Percentiles rank a stretch among this genome's conserved stretches.
These are phyloP conservation scores for Pyrenula massariospora DNA, from an alignment of 495 filamentous ascomycete species.

Conservation along the genomic window DNA sequence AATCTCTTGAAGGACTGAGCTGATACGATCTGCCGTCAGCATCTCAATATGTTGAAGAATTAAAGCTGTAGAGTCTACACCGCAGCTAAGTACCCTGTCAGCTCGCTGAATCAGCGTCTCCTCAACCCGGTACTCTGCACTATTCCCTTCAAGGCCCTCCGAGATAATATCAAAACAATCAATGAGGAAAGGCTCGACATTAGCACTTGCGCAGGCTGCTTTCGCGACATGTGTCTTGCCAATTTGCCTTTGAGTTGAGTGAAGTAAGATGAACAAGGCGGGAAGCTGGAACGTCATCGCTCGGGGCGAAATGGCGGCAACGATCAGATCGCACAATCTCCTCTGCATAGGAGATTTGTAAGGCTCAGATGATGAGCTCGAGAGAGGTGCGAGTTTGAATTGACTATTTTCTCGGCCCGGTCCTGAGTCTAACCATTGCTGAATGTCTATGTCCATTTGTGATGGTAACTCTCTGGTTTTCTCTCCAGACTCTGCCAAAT, in stretches of 20 bases:
- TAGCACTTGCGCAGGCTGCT: constrained; percentile 75
- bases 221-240: constrained; percentile 71
- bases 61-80: constrained; percentile 68
- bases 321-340: constrained; percentile 71
- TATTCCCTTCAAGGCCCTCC: constrained; percentile 57
- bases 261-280: constrained; percentile 74
- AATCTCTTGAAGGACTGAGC: constrained; percentile 69
- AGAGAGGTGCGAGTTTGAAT: neutral
- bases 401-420: neutral
- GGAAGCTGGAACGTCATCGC: constrained; percentile 79
- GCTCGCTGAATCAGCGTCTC: constrained; percentile 76
- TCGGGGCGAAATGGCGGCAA: constrained; percentile 76
- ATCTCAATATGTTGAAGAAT: constrained; percentile 83
- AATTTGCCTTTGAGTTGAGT: constrained; percentile 82
- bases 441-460: neutral
- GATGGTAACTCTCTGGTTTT: neutral
- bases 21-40: constrained; percentile 80
- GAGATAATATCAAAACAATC: constrained; percentile 90
- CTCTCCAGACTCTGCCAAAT: neutral
- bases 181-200: constrained; percentile 78
- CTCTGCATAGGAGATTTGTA: constrained; percentile 59
- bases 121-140: constrained; percentile 86
- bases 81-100: constrained; percentile 81
- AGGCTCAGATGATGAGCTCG: constrained; percentile 7
- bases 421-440: neutral